Evolutionary conservation across 352 stramenopile species (phyloP).

Genomic region (Globisporangium camurandrum): DNA sequence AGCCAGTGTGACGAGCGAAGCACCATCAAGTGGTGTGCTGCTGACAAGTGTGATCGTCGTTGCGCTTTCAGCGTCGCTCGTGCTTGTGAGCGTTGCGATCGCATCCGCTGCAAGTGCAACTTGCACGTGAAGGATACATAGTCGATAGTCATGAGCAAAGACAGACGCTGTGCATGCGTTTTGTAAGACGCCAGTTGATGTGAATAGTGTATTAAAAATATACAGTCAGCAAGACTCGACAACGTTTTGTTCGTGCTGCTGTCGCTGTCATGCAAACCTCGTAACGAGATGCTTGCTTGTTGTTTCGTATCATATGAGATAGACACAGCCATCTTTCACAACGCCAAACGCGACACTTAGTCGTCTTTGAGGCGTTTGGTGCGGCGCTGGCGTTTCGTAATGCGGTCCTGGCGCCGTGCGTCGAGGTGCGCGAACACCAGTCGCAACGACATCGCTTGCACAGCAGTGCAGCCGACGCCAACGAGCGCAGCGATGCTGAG

Average conservation of each 20-base stretch:
- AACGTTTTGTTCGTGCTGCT: no score
- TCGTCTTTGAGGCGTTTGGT: constrained; percentile 12
- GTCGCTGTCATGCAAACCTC: no score
- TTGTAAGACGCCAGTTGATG: no score
- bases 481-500: constrained; percentile 30
- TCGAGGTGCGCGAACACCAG: constrained; percentile 41
- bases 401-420: constrained; percentile 10
- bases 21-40: constrained; percentile 8
- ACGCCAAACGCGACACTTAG: no score
- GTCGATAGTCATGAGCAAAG: no score
- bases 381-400: constrained; percentile 13
- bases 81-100: constrained; percentile 32
- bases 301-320: background rate
- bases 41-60: constrained; percentile 19
- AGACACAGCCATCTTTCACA: background rate
- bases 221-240: no score
- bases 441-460: constrained; percentile 44
- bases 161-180: no score
- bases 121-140: no score
- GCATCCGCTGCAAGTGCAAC: constrained; percentile 29
- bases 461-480: constrained; percentile 46
- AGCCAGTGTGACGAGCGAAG: no score
- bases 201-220: no score
- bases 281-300: no score
- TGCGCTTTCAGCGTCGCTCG: constrained; percentile 23